Evolutionary conservation across 2,329 filamentous ascomycete species (phyloP), one percentile per base, ranked within the genome.

Genomic region (Penicillium sp.): DNA sequence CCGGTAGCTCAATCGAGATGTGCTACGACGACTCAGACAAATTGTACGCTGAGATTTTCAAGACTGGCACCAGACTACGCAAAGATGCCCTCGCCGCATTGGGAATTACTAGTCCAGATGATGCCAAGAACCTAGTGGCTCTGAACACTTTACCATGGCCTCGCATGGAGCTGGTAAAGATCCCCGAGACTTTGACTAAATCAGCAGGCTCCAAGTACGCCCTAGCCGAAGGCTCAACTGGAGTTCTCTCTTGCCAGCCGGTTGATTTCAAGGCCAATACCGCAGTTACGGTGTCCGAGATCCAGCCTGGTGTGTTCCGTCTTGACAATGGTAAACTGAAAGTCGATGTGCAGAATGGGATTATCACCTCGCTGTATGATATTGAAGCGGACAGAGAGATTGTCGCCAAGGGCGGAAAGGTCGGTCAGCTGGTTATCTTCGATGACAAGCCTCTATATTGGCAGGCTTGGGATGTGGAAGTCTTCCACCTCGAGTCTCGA

Each of bases 401-500:
- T 18, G 82, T 99, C 45, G 81, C 89, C 3, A 77, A 81, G 54
- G 82, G 79, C 28, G 82, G 83, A 23, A 92, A 92, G 70, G 92
- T 88, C 23, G 96, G 95, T 61, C 91, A 96, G 68, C 84, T 94
- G 46, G 92, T 97, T 59, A 85, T 97, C 23, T 97, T 95, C 65
- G 94, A 99, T 67, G 94, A 99, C 75, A 96, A 97, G 75, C 92
- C 92, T 21, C 81, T 96, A 23, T 96, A 95, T 77, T 97, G 91
- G 92, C 90, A 96, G 74, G 92, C 91, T 2, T 96, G 93, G 92
- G 93, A 99, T 70, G 93, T 97, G 6, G 94, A 99, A 73, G 92
- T 97, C 26, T 99, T 87, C 76, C 94, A 99, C 65, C 82, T 97
- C 24, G 85, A 95, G 50, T 94, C 91, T 2, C 85, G 91, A 51